A percentile compares a stretch with the other conserved stretches of the same genome.
Conservation (phyloP, 192 early-diverging fungal species). For the Paraglomus brasilianum region DNA sequence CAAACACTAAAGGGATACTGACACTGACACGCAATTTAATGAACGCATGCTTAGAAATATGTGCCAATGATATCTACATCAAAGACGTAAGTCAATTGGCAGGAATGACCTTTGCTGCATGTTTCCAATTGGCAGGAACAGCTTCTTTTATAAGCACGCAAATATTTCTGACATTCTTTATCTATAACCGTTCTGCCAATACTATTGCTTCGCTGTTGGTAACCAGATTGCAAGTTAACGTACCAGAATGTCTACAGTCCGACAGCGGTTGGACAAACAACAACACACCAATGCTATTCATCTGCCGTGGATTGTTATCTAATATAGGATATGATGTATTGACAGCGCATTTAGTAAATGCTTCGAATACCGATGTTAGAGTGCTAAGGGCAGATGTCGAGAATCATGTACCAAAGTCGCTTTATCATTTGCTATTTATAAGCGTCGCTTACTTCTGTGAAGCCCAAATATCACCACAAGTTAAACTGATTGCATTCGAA, state of each 20-base stretch:
- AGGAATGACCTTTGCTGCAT: constrained; percentile 40
- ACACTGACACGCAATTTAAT: constrained; percentile 24
- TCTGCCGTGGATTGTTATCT: constrained; percentile 41
- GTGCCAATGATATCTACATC: constrained; percentile 22
- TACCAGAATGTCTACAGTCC: constrained; percentile 2
- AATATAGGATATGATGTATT: constrained; percentile 31
- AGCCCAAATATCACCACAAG: constrained; percentile 59
- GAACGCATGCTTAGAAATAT: constrained; percentile 30
- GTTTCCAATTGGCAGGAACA: constrained; percentile 30
- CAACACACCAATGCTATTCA: constrained; percentile 36
- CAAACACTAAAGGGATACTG: neutral
- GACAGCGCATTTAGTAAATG: neutral
- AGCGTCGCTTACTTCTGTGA: constrained; percentile 62
- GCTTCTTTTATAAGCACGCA: constrained; percentile 22
- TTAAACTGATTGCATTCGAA: constrained; percentile 72
- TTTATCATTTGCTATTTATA: constrained; percentile 64
- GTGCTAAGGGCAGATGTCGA: neutral
- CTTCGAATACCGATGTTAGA: neutral
- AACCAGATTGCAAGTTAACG: neutral
- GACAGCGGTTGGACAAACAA: constrained; percentile 32
- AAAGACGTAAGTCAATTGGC: constrained; percentile 44
- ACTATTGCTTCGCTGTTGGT: neutral
- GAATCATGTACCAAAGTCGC: neutral
- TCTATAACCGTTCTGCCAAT: neutral
- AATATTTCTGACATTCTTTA: constrained; percentile 36